These are phyloP conservation scores for Irineochytrium annulatum DNA, from an alignment of 192 early-diverging fungal genomes.

Conservation along the genomic window DNA sequence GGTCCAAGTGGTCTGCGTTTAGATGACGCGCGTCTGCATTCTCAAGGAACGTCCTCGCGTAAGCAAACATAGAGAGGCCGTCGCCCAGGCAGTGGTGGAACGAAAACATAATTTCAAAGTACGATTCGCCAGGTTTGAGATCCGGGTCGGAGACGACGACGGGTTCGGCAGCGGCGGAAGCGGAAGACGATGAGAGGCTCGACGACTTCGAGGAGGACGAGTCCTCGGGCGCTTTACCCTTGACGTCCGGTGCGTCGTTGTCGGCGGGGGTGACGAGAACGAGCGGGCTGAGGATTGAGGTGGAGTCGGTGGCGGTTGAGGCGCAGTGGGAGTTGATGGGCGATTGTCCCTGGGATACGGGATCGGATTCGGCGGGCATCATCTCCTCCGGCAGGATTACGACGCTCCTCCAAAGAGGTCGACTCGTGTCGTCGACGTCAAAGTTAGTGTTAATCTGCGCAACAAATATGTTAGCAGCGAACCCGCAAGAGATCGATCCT, in stretches of 20 bases:
- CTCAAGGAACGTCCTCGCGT: slow-evolving; percentile 24
- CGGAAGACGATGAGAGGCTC: too few relatives aligned
- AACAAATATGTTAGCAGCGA: too few relatives aligned
- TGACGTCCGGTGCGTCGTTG: too few relatives aligned
- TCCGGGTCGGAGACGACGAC: background rate
- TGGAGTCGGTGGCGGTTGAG: background rate
- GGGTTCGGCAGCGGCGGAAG: too few relatives aligned
- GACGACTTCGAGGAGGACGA: too few relatives aligned
- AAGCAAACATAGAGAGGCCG: slow-evolving; percentile 41
- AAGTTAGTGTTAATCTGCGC: slow-evolving; percentile 40
- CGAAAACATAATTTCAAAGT: slow-evolving; percentile 41
- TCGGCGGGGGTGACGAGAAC: slow-evolving; percentile 8
- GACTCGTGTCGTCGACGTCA: slow-evolving; percentile 28
- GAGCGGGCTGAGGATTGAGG: background rate
- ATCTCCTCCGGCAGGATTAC: slow-evolving; percentile 34
- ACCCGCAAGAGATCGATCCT: too few relatives aligned
- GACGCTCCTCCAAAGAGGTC: slow-evolving; percentile 33
- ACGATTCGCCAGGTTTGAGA: slow-evolving; percentile 2
- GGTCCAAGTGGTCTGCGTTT: slow-evolving; percentile 20
- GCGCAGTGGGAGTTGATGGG: background rate
- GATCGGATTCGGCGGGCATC: slow-evolving; percentile 19
- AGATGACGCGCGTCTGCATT: slow-evolving; percentile 17
- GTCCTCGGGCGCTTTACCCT: too few relatives aligned
- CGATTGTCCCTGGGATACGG: background rate
- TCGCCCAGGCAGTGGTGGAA: slow-evolving; percentile 47